These are phyloP conservation scores for Xylariaceae sp. DNA, from an alignment of 2,329 filamentous ascomycete species.

Conservation along the genomic window DNA sequence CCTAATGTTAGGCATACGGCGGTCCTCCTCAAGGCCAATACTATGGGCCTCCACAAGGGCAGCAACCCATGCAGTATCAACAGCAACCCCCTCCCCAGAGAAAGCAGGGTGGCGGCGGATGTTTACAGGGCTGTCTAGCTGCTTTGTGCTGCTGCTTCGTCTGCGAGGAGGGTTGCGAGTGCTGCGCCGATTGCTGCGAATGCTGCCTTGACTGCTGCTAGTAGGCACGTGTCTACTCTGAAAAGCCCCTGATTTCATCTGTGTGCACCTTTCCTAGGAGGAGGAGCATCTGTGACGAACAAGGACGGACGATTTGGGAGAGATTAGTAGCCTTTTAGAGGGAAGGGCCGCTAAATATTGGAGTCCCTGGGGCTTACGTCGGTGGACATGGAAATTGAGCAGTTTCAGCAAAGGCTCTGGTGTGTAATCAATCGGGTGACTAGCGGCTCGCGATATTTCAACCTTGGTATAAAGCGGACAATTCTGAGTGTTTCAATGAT, in stretches of 20 bases:
- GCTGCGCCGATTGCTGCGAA: conserved; percentile 54
- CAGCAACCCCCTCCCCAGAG: conserved; percentile 48
- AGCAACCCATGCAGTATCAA: conserved; percentile 54
- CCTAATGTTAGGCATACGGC: conserved; percentile 44
- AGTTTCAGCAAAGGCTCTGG: too few species aligned
- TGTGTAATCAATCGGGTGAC: too few species aligned
- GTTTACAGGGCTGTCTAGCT: conserved; percentile 53
- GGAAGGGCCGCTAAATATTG: too few species aligned
- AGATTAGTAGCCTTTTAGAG: too few species aligned
- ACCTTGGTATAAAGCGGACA: not conserved
- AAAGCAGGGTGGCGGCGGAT: conserved; percentile 46
- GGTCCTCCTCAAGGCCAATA: conserved; percentile 47
- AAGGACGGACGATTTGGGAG: too few species aligned
- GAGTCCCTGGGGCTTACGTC: too few species aligned
- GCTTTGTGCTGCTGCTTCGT: conserved; percentile 58
- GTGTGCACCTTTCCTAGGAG: too few species aligned
- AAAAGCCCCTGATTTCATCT: too few species aligned
- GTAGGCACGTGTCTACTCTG: too few species aligned
- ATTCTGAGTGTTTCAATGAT: conserved; percentile 8
- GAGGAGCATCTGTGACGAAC: not conserved
- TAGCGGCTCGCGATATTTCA: not conserved
- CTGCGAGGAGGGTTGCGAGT: conserved; percentile 57
- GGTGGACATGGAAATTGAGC: too few species aligned
- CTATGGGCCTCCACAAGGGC: conserved; percentile 48
- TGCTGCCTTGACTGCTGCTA: conserved; percentile 48